These are phyloP conservation scores for Phaeosphaeria sp. DNA, from an alignment of 2,329 filamentous ascomycete species.

Conservation along the genomic window DNA sequence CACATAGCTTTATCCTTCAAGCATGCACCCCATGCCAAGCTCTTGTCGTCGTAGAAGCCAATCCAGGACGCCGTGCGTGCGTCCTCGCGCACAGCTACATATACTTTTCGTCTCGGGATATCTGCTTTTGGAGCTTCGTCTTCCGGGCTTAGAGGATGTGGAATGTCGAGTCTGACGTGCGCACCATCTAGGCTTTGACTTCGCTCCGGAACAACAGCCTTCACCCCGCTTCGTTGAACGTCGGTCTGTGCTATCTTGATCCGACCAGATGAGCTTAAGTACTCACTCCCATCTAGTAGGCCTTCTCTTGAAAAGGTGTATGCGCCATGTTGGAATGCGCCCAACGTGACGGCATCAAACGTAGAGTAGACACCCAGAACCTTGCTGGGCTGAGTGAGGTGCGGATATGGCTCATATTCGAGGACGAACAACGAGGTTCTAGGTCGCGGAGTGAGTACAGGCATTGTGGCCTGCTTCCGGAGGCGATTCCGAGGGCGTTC, in stretches of 20 bases:
- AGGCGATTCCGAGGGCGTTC: constrained; percentile 20
- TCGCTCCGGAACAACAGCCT: constrained; percentile 13
- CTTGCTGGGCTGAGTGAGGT: constrained; percentile 22
- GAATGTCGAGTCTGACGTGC: constrained; percentile 27
- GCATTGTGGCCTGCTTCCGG: constrained; percentile 9
- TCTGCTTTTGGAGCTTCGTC: neutral
- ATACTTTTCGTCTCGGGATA: constrained; percentile 11
- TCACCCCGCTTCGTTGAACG: constrained; percentile 19
- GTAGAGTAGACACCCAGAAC: constrained; percentile 31
- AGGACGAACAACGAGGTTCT: constrained; percentile 14
- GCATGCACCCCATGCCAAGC: constrained; percentile 32
- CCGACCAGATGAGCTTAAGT: constrained; percentile 27
- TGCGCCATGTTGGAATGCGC: constrained; percentile 26
- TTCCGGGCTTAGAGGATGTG: constrained; percentile 22
- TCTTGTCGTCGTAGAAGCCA: constrained; percentile 21
- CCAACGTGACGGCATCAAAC: constrained; percentile 24
- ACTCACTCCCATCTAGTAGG: constrained; percentile 28
- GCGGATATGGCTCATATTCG: constrained; percentile 31
- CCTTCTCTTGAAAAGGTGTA: constrained; percentile 33
- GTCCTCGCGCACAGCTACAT: constrained; percentile 23
- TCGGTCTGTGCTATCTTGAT: constrained; percentile 27
- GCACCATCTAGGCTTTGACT: constrained; percentile 7
- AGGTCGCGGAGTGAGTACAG: neutral
- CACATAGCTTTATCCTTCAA: constrained; percentile 30
- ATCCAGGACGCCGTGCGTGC: constrained; percentile 23